Conservation (phyloP, 2,329 filamentous ascomycete genomes). For the Lachnellula suecica region DNA sequence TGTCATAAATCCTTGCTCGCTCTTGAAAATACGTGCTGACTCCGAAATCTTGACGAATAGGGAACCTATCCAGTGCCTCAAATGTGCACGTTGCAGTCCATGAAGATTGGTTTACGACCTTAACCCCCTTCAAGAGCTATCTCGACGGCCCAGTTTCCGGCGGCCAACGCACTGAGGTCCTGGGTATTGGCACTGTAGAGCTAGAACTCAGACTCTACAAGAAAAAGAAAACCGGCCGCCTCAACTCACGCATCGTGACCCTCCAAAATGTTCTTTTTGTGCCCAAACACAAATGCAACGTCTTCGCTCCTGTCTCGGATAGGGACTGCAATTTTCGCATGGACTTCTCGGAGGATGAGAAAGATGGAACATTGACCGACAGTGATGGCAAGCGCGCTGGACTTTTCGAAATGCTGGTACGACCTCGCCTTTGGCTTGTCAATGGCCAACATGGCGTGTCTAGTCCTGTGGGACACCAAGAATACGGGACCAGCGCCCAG, state of each 20-base stretch:
- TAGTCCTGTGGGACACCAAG: not conserved
- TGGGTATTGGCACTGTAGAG: slow-evolving; percentile 10
- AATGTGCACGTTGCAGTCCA: not conserved
- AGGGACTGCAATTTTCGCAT: slow-evolving; percentile 88
- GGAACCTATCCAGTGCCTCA: not conserved
- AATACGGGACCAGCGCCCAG: not conserved
- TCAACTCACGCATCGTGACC: slow-evolving; percentile 2
- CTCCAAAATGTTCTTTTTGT: slow-evolving; percentile 4
- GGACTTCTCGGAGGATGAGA: slow-evolving; percentile 56
- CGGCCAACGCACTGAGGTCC: not conserved
- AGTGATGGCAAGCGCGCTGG: slow-evolving; percentile 1
- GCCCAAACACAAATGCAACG: slow-evolving; percentile 1
- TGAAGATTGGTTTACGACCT: slow-evolving; percentile 9
- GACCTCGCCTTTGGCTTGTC: not conserved
- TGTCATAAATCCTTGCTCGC: too few species aligned
- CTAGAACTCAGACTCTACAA: slow-evolving; percentile 2
- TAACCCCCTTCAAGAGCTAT: slow-evolving; percentile 7
- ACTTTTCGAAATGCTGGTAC: not conserved
- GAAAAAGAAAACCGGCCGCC: not conserved
- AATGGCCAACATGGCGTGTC: not conserved
- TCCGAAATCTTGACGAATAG: too few species aligned
- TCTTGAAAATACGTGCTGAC: too few species aligned
- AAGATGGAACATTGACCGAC: not conserved
- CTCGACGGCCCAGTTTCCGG: not conserved
- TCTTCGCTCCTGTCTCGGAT: slow-evolving; percentile 67